Conservation (phyloP, 208 protist genomes). For the Phytomonas sp. region DNA sequence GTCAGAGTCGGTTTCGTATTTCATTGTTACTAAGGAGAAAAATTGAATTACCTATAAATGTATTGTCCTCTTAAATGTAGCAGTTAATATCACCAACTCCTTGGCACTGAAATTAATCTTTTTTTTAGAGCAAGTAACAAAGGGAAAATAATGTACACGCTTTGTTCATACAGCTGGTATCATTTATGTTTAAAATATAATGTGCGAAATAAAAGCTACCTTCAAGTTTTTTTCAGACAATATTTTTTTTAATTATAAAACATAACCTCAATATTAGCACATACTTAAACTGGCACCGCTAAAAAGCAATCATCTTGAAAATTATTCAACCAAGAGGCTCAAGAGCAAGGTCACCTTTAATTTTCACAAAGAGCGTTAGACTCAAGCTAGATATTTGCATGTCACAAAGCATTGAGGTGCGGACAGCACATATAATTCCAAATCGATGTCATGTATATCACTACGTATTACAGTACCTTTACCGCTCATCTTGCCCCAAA, state of each 20-base stretch:
- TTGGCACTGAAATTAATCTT: background rate
- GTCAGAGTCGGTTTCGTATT: slow-evolving; percentile 35
- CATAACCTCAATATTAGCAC: slow-evolving; percentile 1
- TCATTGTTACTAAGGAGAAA: slow-evolving; percentile 12
- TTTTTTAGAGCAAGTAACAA: background rate
- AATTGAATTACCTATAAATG: background rate
- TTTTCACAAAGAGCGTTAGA: background rate
- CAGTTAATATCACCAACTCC: slow-evolving; percentile 1
- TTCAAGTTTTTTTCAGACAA: slow-evolving; percentile 3
- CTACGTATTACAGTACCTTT: background rate
- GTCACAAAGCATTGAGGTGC: background rate
- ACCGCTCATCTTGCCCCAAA: background rate
- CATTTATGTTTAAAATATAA: background rate
- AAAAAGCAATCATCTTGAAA: background rate
- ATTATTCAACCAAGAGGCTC: background rate
- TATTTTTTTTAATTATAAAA: slow-evolving; percentile 8
- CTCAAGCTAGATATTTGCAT: background rate
- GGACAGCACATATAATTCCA: background rate
- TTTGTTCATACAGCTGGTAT: slow-evolving; percentile 1
- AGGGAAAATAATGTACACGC: background rate
- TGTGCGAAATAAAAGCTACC: background rate
- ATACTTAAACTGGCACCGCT: background rate
- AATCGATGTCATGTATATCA: background rate
- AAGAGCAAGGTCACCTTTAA: background rate
- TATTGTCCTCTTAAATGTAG: background rate